Base-by-base conservation (phyloP, 2,329 filamentous ascomycete species). In the Fusarium verticillioides region DNA sequence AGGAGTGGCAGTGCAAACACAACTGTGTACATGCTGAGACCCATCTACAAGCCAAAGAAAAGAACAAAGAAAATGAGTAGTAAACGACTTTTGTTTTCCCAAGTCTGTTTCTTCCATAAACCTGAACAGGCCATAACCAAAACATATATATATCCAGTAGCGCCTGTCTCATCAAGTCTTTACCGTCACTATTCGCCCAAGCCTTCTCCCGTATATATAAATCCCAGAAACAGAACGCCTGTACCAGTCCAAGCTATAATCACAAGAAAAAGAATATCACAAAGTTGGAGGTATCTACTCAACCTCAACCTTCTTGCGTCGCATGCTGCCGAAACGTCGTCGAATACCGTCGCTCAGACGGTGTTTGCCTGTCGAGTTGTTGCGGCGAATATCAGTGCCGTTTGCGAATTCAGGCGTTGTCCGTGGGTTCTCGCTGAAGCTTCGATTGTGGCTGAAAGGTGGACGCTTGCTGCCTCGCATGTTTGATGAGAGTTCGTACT, bases 321-420 rank as follows among this genome's bases (percentile, higher is more conserved):
- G 83, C 59, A 90, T 76, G 74, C 86, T 88, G 32, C 87, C 88
- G 59, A 90, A 84, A 21, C 87, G 84, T 46, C 84, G 82, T 82
- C 86, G 89, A 46, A 91, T 74, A 5, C 87, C 87, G 34, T 88
- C 85, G 18, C 85, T 81, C 12, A 89, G 59, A 36, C 81, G 80
- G 65, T 84, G 70, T 26, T 66, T 84, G 36, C 86, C 83, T 1
- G 84, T 84, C 1, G 83, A 85, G 74, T 82, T 81, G 57, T 82
- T 82, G 39, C 85, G 81, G 21, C 77, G 77, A 13, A 84, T 60
- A 7, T 79, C 79, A 32, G 72, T 69, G 32, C 71, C 72, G 52
- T 75, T 75, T 12, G 76, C 69, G 37, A 75, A 70, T 42, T 69
- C 71, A 34, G 75, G 69, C 40, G 78, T 78, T 43, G 71, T 72